These are phyloP conservation scores for Phytopythium sindhum DNA, from an alignment of 352 stramenopile genomes.

Conservation along the genomic window DNA sequence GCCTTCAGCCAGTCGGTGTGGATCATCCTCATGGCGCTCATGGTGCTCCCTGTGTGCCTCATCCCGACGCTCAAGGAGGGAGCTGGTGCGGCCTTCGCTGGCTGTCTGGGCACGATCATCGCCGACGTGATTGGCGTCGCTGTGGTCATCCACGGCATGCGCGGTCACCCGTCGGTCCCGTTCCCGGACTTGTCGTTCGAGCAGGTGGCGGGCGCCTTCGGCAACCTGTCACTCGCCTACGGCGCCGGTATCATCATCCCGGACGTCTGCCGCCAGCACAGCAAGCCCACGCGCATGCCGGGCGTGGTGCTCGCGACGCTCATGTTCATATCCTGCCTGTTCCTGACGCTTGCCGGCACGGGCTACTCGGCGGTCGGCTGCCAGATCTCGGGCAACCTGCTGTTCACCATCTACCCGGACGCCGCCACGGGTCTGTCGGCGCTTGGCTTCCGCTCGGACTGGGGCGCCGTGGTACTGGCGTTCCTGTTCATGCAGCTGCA, in stretches of 20 bases:
- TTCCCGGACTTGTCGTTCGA: conserved; percentile 1
- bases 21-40: conserved; percentile 47
- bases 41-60: conserved; percentile 31
- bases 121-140: conserved; percentile 41
- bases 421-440: conserved; percentile 10
- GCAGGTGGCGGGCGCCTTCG: conserved; percentile 1
- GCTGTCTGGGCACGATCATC: conserved; percentile 44
- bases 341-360: conserved; percentile 33
- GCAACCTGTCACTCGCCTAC: conserved; percentile 12
- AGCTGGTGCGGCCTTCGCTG: conserved; percentile 33
- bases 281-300: conserved; percentile 26
- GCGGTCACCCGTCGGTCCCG: not conserved
- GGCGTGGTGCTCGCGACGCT: conserved; percentile 42
- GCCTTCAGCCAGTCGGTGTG: conserved; percentile 16
- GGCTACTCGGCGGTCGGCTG: conserved; percentile 45
- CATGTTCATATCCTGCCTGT: conserved; percentile 36
- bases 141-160: conserved; percentile 8
- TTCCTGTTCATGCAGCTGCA: conserved; percentile 26
- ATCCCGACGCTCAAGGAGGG: conserved; percentile 48
- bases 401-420: conserved; percentile 42
- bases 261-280: conserved; percentile 38
- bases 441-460: conserved; percentile 25
- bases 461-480: conserved; percentile 21
- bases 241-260: conserved; percentile 43
- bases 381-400: conserved; percentile 54